Base-by-base conservation (phyloP, 345 rosid species). In the Corymbia maculata region DNA sequence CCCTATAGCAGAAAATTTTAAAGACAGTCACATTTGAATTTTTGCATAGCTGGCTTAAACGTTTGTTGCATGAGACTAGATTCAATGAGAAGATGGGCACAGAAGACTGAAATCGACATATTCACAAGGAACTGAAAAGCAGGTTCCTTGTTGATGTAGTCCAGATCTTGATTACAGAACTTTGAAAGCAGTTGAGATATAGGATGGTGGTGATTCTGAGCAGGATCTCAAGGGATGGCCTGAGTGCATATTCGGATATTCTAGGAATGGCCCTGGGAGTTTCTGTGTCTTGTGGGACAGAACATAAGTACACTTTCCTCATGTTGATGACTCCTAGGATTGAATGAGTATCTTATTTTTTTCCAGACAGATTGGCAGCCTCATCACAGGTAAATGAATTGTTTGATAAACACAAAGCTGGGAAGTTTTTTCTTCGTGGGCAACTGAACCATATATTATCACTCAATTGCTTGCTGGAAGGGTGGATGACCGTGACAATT, bases 241-340 rank as follows among this genome's bases (percentile, higher is more conserved):
- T 28, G 50, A 84, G 90, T 85, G 91, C 89, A 90, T 87, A 89
- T 89, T 90, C 91, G 87, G 89, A 89, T 89, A 89, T 91, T 75
- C 91, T 36, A 85, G 32, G 89, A 75, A 79, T 45, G 86, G 57
- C 49, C 86, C 45, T 84, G 87, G 52, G 50, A 49, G 26, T 17
- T 53, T 66, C 28, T 84, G 26, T 36, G 70, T 30, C 3, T 36
- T 86, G 14, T 13, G 44, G 21, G 53, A 85, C 16, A 50, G 26
- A 70, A 88, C 24, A 53, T 55, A 44, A 36, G 44, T 57, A 4
- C 9, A 44, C 19, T 17, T 51, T 51, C 53, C 50, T 87, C 30
- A 86, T 1, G 52, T 21, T 86, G 90, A 86, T 79, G 12, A n/a
- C 52, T 7, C 14, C 91, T 36, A 88, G 85, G 91, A 42, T 86